Conservation (phyloP, 345 rosid genomes). For the Eucalyptus sp. region DNA sequence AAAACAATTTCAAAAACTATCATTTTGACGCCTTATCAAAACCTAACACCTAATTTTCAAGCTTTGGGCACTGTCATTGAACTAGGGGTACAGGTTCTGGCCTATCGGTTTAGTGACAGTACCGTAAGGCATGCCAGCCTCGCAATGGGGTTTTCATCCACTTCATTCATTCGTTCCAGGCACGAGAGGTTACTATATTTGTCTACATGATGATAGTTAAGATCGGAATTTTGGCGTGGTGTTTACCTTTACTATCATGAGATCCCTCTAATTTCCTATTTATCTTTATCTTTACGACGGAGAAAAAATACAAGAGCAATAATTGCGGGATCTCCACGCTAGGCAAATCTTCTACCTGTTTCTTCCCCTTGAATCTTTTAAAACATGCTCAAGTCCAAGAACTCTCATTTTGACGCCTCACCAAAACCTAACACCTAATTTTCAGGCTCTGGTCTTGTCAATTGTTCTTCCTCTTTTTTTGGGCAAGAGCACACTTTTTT, state of each 20-base stretch:
- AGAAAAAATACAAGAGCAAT: rapidly evolving
- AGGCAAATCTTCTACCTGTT: rapidly evolving
- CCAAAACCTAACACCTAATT: neutral
- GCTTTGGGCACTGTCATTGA: neutral
- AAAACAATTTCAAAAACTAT: neutral
- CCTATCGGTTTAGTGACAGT: rapidly evolving
- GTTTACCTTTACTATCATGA: rapidly evolving
- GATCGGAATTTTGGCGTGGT: rapidly evolving
- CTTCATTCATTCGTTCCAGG: rapidly evolving
- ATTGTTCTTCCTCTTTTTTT: neutral
- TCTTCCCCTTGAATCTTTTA: too few species aligned
- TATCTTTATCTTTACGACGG: rapidly evolving
- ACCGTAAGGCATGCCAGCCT: too few species aligned
- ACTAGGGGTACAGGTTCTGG: rapidly evolving
- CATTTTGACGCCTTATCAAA: neutral
- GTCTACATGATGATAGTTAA: rapidly evolving
- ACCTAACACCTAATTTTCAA: neutral
- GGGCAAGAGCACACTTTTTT: neutral
- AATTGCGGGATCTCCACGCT: rapidly evolving
- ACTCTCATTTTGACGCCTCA: neutral
- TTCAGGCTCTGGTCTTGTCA: neutral
- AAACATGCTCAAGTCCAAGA: too few species aligned
- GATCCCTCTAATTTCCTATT: rapidly evolving
- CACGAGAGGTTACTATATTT: rapidly evolving
- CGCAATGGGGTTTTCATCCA: rapidly evolving